Evolutionary conservation across 306 rosid genomes (phyloP), one percentile per base, ranked within the genome.

Genomic region (Myrica gale): DNA sequence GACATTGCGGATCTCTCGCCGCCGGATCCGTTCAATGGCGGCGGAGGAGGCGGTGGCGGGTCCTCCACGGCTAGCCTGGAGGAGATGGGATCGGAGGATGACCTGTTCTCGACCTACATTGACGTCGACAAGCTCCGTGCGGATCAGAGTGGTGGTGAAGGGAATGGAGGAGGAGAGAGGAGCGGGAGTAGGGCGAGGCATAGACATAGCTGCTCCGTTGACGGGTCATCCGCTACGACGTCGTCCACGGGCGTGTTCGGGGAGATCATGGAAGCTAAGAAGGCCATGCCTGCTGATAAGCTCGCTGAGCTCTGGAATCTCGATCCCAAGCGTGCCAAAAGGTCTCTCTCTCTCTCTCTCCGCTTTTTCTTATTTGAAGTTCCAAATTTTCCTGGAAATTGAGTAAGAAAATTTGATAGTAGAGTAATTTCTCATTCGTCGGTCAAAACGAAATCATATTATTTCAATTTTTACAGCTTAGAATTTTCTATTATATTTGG

Each of bases 271-370:
- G 99, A 96, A 4, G 98, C 99, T 0, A 96, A 96, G 88, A 96
- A 96, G 80, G 99, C 99, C n/a, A 96, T 96, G 99, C 97, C 99
- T 84, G 98, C 99, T 19, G 98, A 92, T 85, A 92, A 96, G 85
- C 93, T 96, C 53, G 98, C 98, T 0, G 99, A 96, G 87, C 98
- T 96, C n/a, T 96, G 99, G 99, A 76, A 51, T 23, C 63, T 91
- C 75, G 99, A 96, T 85, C 98, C 99, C 57, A 96, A 92, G 83
- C 97, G 99, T 57, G 99, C 99, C 82, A 96, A 96, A 87, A 96
- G 99, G 99, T 96, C 19, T 71, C 57, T 42, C 52, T 65, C 44
- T 53, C 52, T 65, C 47, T 70, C 69, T 69, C 37, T 32, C 37
- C 37, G 3, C 37, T 32, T 17, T 79, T 63, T 82, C 17, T 75